Evolutionary conservation across 108 stramenopile genomes (phyloP), one percentile per base, ranked within the genome.

Genomic region (Skeletonema menzelii): DNA sequence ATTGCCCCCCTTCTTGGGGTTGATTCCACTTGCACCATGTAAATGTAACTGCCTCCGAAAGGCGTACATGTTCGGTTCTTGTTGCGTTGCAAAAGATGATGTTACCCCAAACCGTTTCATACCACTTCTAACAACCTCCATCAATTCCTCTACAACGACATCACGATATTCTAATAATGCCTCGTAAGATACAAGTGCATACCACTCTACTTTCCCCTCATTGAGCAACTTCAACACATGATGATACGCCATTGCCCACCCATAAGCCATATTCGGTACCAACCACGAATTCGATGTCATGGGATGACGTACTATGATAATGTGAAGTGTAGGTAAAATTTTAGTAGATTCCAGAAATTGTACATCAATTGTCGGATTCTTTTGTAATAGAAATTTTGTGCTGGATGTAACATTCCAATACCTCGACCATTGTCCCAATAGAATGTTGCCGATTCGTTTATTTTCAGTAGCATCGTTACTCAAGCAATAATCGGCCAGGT

Each of bases 151-250:
- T 19, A 75, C 64, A 10, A 75, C 73, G 22, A 47, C 19, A 27
- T 75, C 73, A 26, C 34, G 73, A 34, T 75, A 26, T 32, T 66
- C 59, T 37, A 75, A 37, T 42, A 75, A 53, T 12, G 73, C 65
- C 46, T 75, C 73, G 17, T 67, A 75, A 2, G 73, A 67, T 4
- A 75, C 59, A 47, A 75, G 59, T 26, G 73, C 73, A 49, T 75
- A 75, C 73, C 73, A 75, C 20, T 75, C 73, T 8, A 67, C 65
- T 35, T 75, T 55, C 32, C 49, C 40, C 28, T 35, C 42, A 15
- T 42, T 58, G 27, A 75, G 49, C 22, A 75, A 49, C 26, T 59
- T 65, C 17, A 75, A 67, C 19, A 53, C 56, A 53, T 75, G 73
- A 24, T 56, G 22, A 32, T 34, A 66, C 6, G 66, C 59, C 59